Conservation (phyloP, 2,329 filamentous ascomycete genomes). For the Xylariaceae sp. region DNA sequence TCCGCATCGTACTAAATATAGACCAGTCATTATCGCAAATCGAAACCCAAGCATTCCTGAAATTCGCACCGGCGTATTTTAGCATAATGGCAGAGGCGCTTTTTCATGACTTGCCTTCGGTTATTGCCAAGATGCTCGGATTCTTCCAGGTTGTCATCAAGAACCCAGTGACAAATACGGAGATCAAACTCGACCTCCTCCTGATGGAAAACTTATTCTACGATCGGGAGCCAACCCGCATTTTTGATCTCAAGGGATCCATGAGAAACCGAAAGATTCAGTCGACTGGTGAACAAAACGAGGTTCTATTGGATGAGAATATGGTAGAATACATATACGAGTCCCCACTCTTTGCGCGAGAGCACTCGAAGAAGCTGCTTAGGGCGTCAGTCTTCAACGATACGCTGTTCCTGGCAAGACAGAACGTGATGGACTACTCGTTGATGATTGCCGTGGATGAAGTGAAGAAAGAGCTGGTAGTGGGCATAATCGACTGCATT, state of each 20-base stretch:
- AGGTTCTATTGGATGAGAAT: slow-evolving; percentile 95
- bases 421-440: slow-evolving; percentile 99
- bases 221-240: slow-evolving; percentile 81
- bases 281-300: slow-evolving; percentile 90
- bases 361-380: slow-evolving; percentile 92
- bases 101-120: slow-evolving; percentile 90
- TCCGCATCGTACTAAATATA: slow-evolving; percentile 29
- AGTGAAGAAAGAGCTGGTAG: slow-evolving; percentile 80
- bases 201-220: slow-evolving; percentile 99
- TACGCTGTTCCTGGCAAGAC: slow-evolving; percentile 86
- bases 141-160: slow-evolving; percentile 98
- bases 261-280: slow-evolving; percentile 99
- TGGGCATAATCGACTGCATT: slow-evolving; percentile 98
- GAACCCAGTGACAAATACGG: slow-evolving; percentile 83
- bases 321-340: slow-evolving; percentile 99
- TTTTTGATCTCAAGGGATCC: slow-evolving; percentile 93
- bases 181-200: slow-evolving; percentile 90
- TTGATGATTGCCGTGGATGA: slow-evolving; percentile 98
- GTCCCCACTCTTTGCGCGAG: slow-evolving; percentile 87
- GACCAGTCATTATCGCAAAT: slow-evolving; percentile 76
- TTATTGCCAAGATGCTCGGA: slow-evolving; percentile 98
- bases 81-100: slow-evolving; percentile 94
- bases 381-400: slow-evolving; percentile 95
- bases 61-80: slow-evolving; percentile 95
- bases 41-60: slow-evolving; percentile 89